Base-by-base conservation (phyloP, 1,139 yeast genomes). In the Yamadazyma pseudoaaseri region DNA sequence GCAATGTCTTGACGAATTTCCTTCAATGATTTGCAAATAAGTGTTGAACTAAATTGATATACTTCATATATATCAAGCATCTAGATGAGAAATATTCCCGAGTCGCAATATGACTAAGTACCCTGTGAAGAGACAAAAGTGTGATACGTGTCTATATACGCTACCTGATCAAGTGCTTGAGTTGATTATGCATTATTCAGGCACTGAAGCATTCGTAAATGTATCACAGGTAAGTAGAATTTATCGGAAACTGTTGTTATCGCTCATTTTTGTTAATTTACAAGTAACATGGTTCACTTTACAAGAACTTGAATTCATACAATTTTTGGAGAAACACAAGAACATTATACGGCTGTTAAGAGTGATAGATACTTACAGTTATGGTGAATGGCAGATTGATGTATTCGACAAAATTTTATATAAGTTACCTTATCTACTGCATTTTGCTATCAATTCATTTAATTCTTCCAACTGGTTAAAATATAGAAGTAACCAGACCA, bases 391-490 rank as follows among this genome's bases (percentile, higher is more conserved):
- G 69, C 66, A 65, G 30, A 43, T 55, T 15, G 67, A 65, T 37
- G 37, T 62, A 11, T 57, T 67, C 28, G 45, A 48, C 10, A 41
- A 34, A 27, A 41, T 54, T 10, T 41, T 59, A 3, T 41, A 35
- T 2, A 22, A 37, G 16, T 47, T 63, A 15, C 62, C 63, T 0
- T 22, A 44, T 3, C 46, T 66, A 12, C 34, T 36, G 7, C 47
- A 39, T 16, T 44, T 67, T 5, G 39, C 47, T 4, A 49, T 69
- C 15, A 64, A 65, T 38, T 51, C 71, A 2, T 53, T 51, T 30
- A 65, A 58, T 35, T 63, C 70, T 23, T 61, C 73, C 2, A 58
- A 62, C 37, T 69, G 75, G 75, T 48, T 69, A 20, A 67, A 66
- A 39, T 67, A 66, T 47, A 41, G 70, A 32, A 20, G 34, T 2